Conservation (phyloP, 306 rosid genomes). For the Prunus davidiana region DNA sequence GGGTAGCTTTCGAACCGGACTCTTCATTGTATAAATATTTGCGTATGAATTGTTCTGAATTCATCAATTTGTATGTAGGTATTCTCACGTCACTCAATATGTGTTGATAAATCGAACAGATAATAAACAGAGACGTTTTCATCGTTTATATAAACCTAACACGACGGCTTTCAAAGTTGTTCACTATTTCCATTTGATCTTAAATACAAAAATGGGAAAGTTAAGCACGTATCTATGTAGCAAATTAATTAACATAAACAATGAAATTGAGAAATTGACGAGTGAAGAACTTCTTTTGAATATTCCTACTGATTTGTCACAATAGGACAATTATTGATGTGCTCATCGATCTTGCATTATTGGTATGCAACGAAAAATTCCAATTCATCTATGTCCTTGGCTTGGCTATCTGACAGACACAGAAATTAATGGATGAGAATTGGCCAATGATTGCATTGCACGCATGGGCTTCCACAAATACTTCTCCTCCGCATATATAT, state of each 20-base stretch:
- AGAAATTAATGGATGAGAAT: background rate
- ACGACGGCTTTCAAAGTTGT: background rate
- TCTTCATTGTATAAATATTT: background rate
- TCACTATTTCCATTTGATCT: background rate
- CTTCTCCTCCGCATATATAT: background rate
- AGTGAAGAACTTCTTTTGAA: background rate
- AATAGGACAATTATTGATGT: constrained; percentile 1
- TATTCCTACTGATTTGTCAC: background rate
- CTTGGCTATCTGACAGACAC: background rate
- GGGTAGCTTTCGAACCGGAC: background rate
- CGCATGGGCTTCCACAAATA: background rate
- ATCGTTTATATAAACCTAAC: too few relatives aligned
- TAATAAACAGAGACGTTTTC: rapidly evolving
- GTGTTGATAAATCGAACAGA: rapidly evolving
- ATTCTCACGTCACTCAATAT: too few relatives aligned
- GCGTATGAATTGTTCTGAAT: background rate
- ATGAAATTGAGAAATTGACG: background rate
- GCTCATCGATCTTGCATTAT: constrained; percentile 9
- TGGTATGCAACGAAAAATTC: background rate
- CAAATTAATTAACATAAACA: background rate
- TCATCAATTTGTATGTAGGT: background rate
- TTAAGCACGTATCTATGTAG: too few relatives aligned
- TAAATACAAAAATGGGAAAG: too few relatives aligned
- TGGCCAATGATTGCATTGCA: background rate
- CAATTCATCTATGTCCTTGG: background rate